Conservation (phyloP, 768 basidiomycete genomes). For the Auricularia sp. region DNA sequence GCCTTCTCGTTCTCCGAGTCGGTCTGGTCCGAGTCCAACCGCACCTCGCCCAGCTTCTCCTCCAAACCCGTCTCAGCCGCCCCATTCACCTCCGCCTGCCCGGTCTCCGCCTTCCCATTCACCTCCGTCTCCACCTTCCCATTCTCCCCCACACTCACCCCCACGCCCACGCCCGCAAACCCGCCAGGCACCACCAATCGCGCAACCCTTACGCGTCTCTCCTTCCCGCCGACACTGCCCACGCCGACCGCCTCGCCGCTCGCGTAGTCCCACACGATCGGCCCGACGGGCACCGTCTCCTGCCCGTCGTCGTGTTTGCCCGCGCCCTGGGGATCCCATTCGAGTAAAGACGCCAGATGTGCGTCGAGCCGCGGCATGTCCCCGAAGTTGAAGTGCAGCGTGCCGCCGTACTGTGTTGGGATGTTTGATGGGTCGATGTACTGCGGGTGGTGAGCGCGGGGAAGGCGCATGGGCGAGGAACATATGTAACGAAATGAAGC, state of each 20-base stretch:
- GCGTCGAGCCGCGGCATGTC: slow-evolving; percentile 59
- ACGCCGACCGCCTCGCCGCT: background rate
- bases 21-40: too few species aligned
- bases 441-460: slow-evolving; percentile 7
- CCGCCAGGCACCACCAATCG: background rate
- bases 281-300: background rate
- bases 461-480: too few species aligned
- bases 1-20: too few species aligned
- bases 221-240: background rate
- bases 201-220: background rate
- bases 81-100: background rate
- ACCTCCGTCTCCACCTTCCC: background rate
- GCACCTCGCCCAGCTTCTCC: background rate
- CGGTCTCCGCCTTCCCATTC: background rate
- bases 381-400: slow-evolving; percentile 59
- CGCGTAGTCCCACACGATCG: background rate
- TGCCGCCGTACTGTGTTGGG: slow-evolving; percentile 65
- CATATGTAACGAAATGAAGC: too few species aligned
- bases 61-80: background rate
- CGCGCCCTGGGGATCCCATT: background rate
- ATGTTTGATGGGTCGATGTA: slow-evolving; percentile 42
- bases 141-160: background rate
- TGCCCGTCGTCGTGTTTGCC: background rate
- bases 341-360: slow-evolving; percentile 12
- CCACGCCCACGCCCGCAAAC: background rate